phyloP scores from a whole-genome alignment of 768 basidiomycete genomes.

The Hortiboletus campestris region DNA sequence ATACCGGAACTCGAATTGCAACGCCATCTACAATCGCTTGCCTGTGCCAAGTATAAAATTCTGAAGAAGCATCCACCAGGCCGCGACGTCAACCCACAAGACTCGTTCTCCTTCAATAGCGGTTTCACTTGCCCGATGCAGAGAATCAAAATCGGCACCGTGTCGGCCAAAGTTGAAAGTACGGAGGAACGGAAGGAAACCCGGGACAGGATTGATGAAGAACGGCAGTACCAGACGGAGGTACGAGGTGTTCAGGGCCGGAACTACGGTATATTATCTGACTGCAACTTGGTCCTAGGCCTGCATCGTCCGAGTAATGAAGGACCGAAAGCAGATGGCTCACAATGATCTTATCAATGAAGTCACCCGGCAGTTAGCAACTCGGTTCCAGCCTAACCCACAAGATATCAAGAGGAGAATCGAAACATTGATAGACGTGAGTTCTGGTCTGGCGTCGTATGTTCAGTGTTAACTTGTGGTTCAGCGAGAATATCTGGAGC shows the following conservation, averaged over 20 bases:
- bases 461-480: neutral
- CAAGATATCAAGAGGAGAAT: slow-evolving; percentile 89
- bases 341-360: slow-evolving; percentile 91
- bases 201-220: slow-evolving; percentile 85
- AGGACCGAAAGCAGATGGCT: slow-evolving; percentile 84
- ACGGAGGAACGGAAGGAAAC: slow-evolving; percentile 89
- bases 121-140: slow-evolving; percentile 79
- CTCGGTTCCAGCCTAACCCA: slow-evolving; percentile 85
- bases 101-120: slow-evolving; percentile 87
- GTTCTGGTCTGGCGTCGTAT: slow-evolving; percentile 19
- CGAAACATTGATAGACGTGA: slow-evolving; percentile 89
- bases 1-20: slow-evolving; percentile 79
- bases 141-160: slow-evolving; percentile 89
- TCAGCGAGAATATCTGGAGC: slow-evolving; percentile 92
- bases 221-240: slow-evolving; percentile 85
- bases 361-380: slow-evolving; percentile 80
- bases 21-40: slow-evolving; percentile 93
- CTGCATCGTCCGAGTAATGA: slow-evolving; percentile 97
- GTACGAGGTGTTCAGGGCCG: slow-evolving; percentile 39
- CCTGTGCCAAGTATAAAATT: slow-evolving; percentile 92
- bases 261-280: neutral
- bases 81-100: slow-evolving; percentile 71
- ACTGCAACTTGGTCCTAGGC: slow-evolving; percentile 56
- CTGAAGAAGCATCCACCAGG: slow-evolving; percentile 89
- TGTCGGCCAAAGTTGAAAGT: slow-evolving; percentile 85